Evolutionary conservation across 2,329 filamentous ascomycete genomes (phyloP), one percentile per base, ranked within the genome.

Genomic region (Arthrobotrys megalospora): DNA sequence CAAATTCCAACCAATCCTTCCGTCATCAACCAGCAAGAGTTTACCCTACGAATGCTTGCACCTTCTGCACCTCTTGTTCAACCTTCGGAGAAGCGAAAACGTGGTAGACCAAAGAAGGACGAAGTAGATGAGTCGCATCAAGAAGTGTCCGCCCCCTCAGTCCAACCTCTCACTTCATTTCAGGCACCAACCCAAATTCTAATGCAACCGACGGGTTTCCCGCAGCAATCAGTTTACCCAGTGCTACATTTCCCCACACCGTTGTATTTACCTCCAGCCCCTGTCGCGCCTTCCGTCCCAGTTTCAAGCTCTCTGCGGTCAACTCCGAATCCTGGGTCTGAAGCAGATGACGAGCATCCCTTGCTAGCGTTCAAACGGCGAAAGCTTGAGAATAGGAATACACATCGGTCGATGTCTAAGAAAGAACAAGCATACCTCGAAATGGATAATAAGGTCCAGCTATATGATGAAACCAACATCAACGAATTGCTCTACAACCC

Each of bases 341-440:
- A 34, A 10, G 48, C 48, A 24, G 16, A 50, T 6, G 45, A 68
- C 7, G 62, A 63, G 41, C 12, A 24, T 14, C 32, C 19, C 4
- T 3, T 2, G 36, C n/a, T 43, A 12, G 7, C 14, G 11, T 1
- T 32, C n/a, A 78, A 78, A 48, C 73, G 73, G 19, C 52, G 62
- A 21, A 65, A 38, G 16, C 8, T 64, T 12, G 52, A 55, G 3
- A 24, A 16, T 19, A 67, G 41, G 24, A 48, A 32, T 3, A 12
- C 12, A 10, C 53, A 67, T 32, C 67, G 75, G 0, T 67, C 75
- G 1, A 78, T 78, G 75, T 78, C 75, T 3, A 78, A 64, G 41
- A 78, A 78, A 28, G 75, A 78, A 14, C 75, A 78, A 58, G 75
- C 75, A 19, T 78, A 78, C 32, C 45, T 72, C 11, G 75, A 78